These are phyloP conservation scores for Penicillium longicatenatum DNA, from an alignment of 495 filamentous ascomycete species.

Conservation along the genomic window DNA sequence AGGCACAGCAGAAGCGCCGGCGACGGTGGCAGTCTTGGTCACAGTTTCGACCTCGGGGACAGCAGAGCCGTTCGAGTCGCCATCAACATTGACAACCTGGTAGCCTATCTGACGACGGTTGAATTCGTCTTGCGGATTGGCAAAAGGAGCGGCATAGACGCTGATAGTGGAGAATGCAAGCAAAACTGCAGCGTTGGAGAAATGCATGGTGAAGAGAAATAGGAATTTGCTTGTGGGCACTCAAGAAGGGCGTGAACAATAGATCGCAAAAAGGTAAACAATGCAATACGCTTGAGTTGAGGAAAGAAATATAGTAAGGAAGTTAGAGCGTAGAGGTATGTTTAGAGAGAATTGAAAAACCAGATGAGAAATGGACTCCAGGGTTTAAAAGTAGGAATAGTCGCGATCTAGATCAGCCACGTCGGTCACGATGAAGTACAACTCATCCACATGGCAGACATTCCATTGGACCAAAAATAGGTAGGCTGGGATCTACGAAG, in stretches of 20 bases:
- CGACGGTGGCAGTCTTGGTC: slow-evolving; percentile 30
- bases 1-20: slow-evolving; percentile 21
- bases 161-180: slow-evolving; percentile 34
- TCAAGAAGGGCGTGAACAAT: background rate
- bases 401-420: slow-evolving; percentile 9
- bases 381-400: slow-evolving; percentile 24
- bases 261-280: slow-evolving; percentile 1
- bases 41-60: slow-evolving; percentile 34
- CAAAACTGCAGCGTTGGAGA: slow-evolving; percentile 30
- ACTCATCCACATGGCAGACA: slow-evolving; percentile 11
- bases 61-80: slow-evolving; percentile 27
- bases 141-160: slow-evolving; percentile 37
- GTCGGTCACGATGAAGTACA: slow-evolving; percentile 16
- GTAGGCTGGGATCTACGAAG: slow-evolving; percentile 33
- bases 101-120: slow-evolving; percentile 40
- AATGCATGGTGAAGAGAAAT: slow-evolving; percentile 30
- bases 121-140: slow-evolving; percentile 30
- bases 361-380: slow-evolving; percentile 4
- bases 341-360: slow-evolving; percentile 8
- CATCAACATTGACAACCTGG: slow-evolving; percentile 52
- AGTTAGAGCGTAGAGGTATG: background rate
- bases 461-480: slow-evolving; percentile 25
- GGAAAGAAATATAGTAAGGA: background rate
- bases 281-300: background rate
- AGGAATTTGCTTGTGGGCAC: background rate